Percentiles rank a stretch among this genome's conserved stretches.
Evolutionary conservation across 2,329 filamentous ascomycete species (phyloP).

Genomic region (Aureobasidium sp.): DNA sequence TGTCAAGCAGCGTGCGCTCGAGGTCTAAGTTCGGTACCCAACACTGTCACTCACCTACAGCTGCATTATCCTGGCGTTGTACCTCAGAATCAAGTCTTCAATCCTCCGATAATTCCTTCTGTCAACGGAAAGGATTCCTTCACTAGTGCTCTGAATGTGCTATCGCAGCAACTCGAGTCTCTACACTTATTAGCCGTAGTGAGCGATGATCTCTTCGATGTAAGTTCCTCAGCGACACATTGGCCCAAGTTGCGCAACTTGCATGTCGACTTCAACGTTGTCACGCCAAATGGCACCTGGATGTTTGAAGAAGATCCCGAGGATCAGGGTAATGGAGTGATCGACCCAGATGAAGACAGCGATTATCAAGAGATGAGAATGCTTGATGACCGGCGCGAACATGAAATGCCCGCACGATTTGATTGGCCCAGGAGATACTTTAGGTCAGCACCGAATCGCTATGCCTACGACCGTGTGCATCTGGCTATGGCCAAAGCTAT

Average conservation of each 20-base stretch:
- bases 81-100: not conserved
- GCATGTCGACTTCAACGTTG: not conserved
- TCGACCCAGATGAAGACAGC: not conserved
- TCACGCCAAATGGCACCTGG: not conserved
- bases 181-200: not conserved
- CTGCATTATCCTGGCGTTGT: not conserved
- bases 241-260: not conserved
- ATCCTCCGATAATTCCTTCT: not conserved
- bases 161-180: not conserved
- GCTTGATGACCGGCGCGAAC: not conserved
- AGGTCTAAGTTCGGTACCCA: not conserved
- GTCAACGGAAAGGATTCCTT: not conserved
- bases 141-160: not conserved
- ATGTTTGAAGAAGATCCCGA: not conserved
- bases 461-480: not conserved
- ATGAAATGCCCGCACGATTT: not conserved
- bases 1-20: not conserved
- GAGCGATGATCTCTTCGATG: not conserved
- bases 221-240: not conserved
- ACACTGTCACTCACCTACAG: not conserved
- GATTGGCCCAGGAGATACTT: not conserved
- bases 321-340: not conserved
- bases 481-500: not conserved
- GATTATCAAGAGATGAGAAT: not conserved
- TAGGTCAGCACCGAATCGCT: not conserved